Conservation (phyloP, 2,329 filamentous ascomycete genomes). For the Paecilomyces formosus region DNA sequence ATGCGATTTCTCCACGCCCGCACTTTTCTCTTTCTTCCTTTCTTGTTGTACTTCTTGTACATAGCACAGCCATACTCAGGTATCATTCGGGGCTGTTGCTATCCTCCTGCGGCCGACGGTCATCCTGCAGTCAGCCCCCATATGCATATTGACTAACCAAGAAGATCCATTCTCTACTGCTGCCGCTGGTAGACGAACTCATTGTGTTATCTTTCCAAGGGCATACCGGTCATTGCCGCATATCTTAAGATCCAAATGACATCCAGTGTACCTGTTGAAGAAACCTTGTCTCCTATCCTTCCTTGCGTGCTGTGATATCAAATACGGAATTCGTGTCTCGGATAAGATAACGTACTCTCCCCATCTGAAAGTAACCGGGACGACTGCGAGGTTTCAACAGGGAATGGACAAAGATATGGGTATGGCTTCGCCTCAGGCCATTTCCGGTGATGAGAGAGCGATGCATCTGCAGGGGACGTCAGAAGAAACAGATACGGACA, state of each 20-base stretch:
- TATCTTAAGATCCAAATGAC: not conserved
- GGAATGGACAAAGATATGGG: not conserved
- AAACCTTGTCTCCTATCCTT: not conserved
- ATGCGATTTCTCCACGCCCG: not conserved
- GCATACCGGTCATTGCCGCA: not conserved
- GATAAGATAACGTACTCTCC: not conserved
- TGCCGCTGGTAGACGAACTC: not conserved
- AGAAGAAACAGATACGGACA: slow-evolving; percentile 7
- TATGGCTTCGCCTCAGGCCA: not conserved
- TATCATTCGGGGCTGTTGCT: not conserved
- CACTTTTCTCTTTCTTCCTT: not conserved
- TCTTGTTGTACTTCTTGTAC: not conserved
- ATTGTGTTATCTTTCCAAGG: not conserved
- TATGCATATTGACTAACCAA: not conserved
- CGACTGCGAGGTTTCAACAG: not conserved
- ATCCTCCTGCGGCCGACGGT: not conserved
- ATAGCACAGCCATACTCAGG: not conserved
- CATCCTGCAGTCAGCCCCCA: not conserved
- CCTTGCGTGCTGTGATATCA: not conserved
- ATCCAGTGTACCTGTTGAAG: not conserved
- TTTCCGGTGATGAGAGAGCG: not conserved
- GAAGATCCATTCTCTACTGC: not conserved
- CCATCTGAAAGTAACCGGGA: not conserved
- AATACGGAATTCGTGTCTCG: not conserved
- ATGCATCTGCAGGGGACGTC: not conserved